Evolutionary conservation across 1,139 yeast species (phyloP), one percentile per base, ranked within the genome.

Genomic region (Magnusiomyces starmeri): DNA sequence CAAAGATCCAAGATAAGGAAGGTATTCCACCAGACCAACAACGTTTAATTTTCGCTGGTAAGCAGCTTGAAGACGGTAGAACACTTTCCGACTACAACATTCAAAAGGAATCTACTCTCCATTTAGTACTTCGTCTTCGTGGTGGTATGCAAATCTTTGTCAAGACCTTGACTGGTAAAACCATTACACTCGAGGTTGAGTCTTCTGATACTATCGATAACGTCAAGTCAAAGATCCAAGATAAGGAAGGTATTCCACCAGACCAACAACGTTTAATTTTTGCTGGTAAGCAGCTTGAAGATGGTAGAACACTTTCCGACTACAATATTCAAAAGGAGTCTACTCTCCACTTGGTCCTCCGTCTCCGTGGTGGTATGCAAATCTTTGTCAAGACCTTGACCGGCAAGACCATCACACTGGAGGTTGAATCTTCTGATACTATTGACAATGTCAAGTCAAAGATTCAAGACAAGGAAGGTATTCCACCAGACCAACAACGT

Each of bases 351-450:
- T 76, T 85, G 73, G 94, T 85, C 55, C 74, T 85, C 58, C 83
- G 94, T 77, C 78, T 85, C 68, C 85, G 95, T 81, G 94, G 92
- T 77, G 94, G 94, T 76, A 80, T 82, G 84, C 85, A 81, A 68
- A 81, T 76, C 59, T 83, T 83, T 75, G 90, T 84, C 74, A 84
- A 84, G 78, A 84, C 92, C 71, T 76, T 84, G 72, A 84, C 92
- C 64, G 92, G 92, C 72, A 84, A 84, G 81, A 83, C 89, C 71
- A 84, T 84, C 71, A 84, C 92, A 69, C 80, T 84, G 66, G 96
- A 89, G 76, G 97, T 85, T 63, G 94, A 85, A 75, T 83, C 92
- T 63, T 83, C 90, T 58, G 94, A 85, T 78, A 84, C 90, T 58
- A 85, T 85, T 71, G 94, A 85, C 78, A 85, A 85, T 66, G 94